A percentile compares a stretch with the other conserved stretches of the same genome.
Conservation (phyloP, 176 grass and related monocot species). For the Eragrostis nindensis region DNA sequence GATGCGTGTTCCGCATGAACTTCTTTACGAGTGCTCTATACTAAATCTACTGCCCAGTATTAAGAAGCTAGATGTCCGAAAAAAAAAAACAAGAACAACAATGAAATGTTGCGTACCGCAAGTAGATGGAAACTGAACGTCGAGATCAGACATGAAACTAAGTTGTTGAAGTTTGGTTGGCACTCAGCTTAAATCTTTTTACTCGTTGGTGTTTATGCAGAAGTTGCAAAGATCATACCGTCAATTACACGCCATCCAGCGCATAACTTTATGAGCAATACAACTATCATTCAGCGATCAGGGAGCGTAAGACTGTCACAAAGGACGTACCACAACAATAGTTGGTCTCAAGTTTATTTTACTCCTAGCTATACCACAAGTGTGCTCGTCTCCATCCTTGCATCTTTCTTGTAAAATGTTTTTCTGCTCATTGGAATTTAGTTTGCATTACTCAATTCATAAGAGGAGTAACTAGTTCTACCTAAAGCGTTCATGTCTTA, state of each 20-base stretch:
- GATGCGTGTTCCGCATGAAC: background rate
- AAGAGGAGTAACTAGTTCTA: too few relatives aligned
- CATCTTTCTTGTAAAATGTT: too few relatives aligned
- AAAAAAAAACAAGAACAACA: background rate
- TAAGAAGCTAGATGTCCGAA: background rate
- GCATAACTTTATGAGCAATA: background rate
- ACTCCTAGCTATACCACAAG: too few relatives aligned
- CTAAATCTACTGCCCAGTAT: background rate
- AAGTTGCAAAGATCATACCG: constrained; percentile 26
- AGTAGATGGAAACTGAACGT: constrained; percentile 67
- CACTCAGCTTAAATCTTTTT: constrained; percentile 36
- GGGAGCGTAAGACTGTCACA: too few relatives aligned
- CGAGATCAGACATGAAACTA: constrained; percentile 87
- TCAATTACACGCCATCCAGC: constrained; percentile 4
- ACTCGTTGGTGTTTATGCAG: constrained; percentile 34
- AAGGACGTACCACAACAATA: too few relatives aligned
- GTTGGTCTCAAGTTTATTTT: too few relatives aligned
- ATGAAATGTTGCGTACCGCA: constrained; percentile 41
- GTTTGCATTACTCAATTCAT: too few relatives aligned
- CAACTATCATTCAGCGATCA: too few relatives aligned
- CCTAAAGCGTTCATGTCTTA: too few relatives aligned
- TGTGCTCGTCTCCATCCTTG: too few relatives aligned
- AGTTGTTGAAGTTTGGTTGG: constrained; percentile 52
- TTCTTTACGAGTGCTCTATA: background rate
- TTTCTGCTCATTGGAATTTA: too few relatives aligned